These are phyloP conservation scores for Entamoeba histolytica DNA, from an alignment of 208 protist genomes.

Conservation along the genomic window DNA sequence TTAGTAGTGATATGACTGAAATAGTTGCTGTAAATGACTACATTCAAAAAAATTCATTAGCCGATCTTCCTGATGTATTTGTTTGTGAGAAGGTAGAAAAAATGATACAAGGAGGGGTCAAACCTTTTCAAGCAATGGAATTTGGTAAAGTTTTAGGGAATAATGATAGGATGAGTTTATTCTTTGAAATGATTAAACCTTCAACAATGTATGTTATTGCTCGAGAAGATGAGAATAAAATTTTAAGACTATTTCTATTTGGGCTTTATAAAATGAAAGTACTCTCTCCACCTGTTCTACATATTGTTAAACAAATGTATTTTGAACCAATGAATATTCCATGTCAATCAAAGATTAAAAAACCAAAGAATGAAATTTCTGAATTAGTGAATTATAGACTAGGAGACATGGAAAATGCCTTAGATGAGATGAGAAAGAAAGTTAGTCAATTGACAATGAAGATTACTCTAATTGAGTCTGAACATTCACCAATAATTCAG, in stretches of 20 bases:
- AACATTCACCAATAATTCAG: neutral
- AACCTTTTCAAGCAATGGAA: neutral
- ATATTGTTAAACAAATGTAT: neutral
- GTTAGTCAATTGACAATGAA: neutral
- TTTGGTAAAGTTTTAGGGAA: neutral
- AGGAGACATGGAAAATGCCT: neutral
- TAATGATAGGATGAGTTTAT: neutral
- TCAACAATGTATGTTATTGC: neutral
- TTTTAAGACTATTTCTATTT: neutral
- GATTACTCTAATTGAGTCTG: neutral
- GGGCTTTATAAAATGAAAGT: neutral
- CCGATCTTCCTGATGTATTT: neutral
- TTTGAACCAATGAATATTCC: neutral
- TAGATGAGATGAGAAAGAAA: neutral
- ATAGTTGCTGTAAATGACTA: neutral
- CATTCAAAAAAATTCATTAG: neutral
- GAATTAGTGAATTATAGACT: neutral
- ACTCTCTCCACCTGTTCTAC: neutral
- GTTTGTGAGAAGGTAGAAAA: neutral
- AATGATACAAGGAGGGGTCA: neutral
- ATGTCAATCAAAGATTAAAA: neutral
- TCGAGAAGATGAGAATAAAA: neutral
- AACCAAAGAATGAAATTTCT: neutral
- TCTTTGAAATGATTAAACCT: neutral
- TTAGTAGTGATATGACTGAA: neutral